Conservation (phyloP, 306 rosid species). For the Biancaea sappan region DNA sequence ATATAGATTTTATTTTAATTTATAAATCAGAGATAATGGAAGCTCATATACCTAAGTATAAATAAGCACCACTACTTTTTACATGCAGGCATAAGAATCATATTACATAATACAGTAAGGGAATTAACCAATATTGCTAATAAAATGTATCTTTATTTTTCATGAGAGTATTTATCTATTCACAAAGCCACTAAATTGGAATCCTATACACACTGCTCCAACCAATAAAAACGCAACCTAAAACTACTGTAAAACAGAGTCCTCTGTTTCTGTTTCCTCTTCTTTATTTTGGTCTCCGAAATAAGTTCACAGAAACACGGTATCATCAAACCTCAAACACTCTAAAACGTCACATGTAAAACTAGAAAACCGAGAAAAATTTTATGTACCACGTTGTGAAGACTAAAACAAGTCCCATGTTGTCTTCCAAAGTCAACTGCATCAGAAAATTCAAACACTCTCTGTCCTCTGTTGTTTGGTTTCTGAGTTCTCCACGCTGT, state of each 20-base stretch:
- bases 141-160: neutral
- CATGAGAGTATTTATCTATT: neutral
- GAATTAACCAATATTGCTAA: too few relatives aligned
- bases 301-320: neutral
- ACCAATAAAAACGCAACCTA: neutral
- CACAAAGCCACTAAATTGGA: neutral
- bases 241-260: neutral
- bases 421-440: neutral
- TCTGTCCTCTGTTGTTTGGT: slow-evolving; percentile 7
- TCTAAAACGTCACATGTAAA: too few relatives aligned
- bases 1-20: too few relatives aligned
- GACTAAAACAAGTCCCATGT: neutral
- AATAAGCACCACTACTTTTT: too few relatives aligned
- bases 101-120: too few relatives aligned
- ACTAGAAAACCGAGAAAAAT: too few relatives aligned
- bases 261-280: neutral
- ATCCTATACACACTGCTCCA: neutral
- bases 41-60: too few relatives aligned
- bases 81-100: too few relatives aligned
- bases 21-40: too few relatives aligned
- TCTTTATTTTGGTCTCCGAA: neutral
- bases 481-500: slow-evolving; percentile 7
- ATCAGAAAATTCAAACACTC: neutral
- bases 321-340: neutral
- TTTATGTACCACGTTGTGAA: too few relatives aligned